Evolutionary conservation across 768 basidiomycete species (phyloP).

Genomic region (Phanerochaete carnosa): DNA sequence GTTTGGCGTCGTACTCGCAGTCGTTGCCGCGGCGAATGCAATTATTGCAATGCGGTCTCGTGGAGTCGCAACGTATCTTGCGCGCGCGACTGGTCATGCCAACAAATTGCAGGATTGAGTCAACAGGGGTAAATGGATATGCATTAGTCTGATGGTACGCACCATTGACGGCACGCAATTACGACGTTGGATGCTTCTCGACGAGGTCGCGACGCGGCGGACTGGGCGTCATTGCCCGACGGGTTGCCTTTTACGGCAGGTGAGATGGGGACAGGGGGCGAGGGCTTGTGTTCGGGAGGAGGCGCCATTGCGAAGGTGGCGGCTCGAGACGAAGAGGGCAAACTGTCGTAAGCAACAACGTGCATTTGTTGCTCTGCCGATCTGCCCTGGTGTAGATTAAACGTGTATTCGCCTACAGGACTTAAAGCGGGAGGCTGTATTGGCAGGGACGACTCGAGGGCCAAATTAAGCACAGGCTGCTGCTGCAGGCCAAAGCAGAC

Average conservation of each 20-base stretch:
- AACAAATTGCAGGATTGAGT: slow-evolving; percentile 18
- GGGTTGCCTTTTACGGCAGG: slow-evolving; percentile 16
- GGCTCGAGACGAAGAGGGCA: slow-evolving; percentile 17
- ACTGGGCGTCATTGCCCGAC: slow-evolving; percentile 20
- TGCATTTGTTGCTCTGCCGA: slow-evolving; percentile 21
- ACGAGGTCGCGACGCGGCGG: slow-evolving; percentile 17
- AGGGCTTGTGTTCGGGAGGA: slow-evolving; percentile 14
- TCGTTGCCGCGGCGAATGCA: slow-evolving; percentile 73
- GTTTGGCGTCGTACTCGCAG: slow-evolving; percentile 77
- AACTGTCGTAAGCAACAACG: slow-evolving; percentile 18
- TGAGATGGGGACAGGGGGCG: slow-evolving; percentile 14
- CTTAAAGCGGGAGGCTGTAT: slow-evolving; percentile 20
- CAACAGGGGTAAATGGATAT: slow-evolving; percentile 28
- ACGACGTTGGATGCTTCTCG: slow-evolving; percentile 53
- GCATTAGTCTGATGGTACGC: slow-evolving; percentile 35
- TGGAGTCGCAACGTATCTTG: slow-evolving; percentile 86
- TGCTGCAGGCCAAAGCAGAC: slow-evolving; percentile 20
- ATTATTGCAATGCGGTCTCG: slow-evolving; percentile 77
- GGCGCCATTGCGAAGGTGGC: slow-evolving; percentile 17
- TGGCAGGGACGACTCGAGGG: slow-evolving; percentile 14
- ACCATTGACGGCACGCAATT: slow-evolving; percentile 87
- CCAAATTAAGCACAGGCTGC: slow-evolving; percentile 23
- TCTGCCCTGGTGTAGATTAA: slow-evolving; percentile 25
- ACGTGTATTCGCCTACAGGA: slow-evolving; percentile 22
- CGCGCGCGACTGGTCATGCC: slow-evolving; percentile 60